Conservation (phyloP, 768 basidiomycete species). For the Pleurotus pulmonarius region DNA sequence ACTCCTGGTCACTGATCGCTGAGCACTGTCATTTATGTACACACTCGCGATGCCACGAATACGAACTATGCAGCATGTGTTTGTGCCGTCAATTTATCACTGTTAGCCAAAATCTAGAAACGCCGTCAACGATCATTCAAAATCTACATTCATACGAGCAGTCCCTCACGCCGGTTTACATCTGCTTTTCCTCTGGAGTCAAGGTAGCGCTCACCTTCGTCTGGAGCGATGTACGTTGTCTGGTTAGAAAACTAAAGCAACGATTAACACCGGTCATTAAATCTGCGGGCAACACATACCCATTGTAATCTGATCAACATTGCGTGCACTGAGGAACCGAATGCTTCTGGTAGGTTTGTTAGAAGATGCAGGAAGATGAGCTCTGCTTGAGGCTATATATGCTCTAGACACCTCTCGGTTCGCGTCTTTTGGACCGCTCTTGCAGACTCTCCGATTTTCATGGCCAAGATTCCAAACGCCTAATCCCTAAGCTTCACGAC, state of each 20-base stretch:
- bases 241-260: neutral
- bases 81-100: neutral
- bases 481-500: too few species aligned
- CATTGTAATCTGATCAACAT: too few species aligned
- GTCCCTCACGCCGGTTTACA: neutral
- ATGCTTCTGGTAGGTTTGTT: too few species aligned
- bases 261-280: too few species aligned
- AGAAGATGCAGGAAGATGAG: too few species aligned
- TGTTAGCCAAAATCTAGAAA: neutral
- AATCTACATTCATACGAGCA: neutral
- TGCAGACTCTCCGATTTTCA: too few species aligned
- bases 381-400: too few species aligned
- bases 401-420: too few species aligned
- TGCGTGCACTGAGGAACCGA: too few species aligned
- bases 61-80: slow-evolving; percentile 1
- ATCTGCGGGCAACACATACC: too few species aligned
- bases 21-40: neutral
- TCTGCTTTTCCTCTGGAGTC: neutral
- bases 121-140: neutral
- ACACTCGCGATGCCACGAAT: neutral
- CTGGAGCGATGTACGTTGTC: neutral
- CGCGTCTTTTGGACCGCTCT: too few species aligned
- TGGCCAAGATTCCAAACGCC: too few species aligned
- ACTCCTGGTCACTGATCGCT: neutral
- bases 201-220: neutral